Evolutionary conservation across 78 protist species (phyloP).

Genomic region (Isochrysis galbana): DNA sequence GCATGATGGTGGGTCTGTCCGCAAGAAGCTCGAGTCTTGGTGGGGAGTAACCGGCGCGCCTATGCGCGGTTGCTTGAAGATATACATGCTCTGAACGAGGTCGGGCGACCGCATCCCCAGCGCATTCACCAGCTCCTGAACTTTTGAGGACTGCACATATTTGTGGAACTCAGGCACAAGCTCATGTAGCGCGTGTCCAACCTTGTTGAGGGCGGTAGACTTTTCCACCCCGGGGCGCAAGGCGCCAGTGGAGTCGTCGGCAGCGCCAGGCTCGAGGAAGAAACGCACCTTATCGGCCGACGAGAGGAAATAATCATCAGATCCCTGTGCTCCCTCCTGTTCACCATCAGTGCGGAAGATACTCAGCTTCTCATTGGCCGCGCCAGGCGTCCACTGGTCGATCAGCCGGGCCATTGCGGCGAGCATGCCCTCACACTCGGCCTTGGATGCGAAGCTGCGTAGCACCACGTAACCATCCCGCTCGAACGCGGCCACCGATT

Average conservation of each 20-base stretch:
- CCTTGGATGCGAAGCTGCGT: not conserved
- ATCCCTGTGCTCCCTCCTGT: not conserved
- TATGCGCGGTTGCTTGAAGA: slow-evolving; percentile 21
- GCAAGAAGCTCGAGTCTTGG: slow-evolving; percentile 54
- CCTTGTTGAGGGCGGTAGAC: slow-evolving; percentile 19
- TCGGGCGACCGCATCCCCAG: slow-evolving; percentile 6
- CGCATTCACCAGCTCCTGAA: not conserved
- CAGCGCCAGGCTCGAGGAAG: slow-evolving; percentile 30
- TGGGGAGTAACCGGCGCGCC: slow-evolving; percentile 43
- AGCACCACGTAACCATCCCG: not conserved
- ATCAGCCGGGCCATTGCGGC: not conserved
- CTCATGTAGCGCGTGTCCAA: slow-evolving; percentile 34
- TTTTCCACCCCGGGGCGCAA: not conserved
- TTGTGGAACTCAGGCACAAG: slow-evolving; percentile 13
- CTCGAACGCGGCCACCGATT: too few relatives aligned
- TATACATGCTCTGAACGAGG: slow-evolving; percentile 36
- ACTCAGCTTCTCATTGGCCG: not conserved
- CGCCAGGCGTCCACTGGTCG: not conserved
- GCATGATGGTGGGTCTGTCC: slow-evolving; percentile 42
- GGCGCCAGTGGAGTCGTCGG: not conserved
- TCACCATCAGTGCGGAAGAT: not conserved
- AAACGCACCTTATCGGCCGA: not conserved
- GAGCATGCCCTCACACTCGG: not conserved
- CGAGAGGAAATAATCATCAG: not conserved
- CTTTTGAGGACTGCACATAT: not conserved